Percentiles rank a stretch among this genome's conserved stretches.
Evolutionary conservation across 1,284 basidiomycete species (phyloP).

Genomic region (Violaceomyces palustris): DNA sequence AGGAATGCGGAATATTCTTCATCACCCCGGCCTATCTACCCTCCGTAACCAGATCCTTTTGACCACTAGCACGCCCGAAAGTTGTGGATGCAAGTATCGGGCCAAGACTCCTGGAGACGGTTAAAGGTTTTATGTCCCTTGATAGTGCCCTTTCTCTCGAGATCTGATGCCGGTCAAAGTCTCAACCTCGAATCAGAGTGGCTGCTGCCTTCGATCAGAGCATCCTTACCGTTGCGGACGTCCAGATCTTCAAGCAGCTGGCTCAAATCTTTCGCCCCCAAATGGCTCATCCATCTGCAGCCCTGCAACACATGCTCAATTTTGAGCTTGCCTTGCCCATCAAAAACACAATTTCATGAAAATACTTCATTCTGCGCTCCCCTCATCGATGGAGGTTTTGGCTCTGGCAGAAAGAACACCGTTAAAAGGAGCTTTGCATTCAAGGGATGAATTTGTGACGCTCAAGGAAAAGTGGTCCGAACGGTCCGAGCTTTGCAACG

Average conservation of each 20-base stretch:
- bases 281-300: neutral
- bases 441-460: neutral
- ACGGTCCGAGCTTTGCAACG: no score
- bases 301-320: neutral
- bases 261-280: neutral
- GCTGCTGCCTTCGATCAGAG: neutral
- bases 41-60: no score
- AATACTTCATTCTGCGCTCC: no score
- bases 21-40: neutral
- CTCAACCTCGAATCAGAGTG: neutral
- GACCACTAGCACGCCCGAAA: no score
- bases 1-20: neutral
- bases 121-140: neutral
- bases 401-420: neutral
- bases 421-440: neutral
- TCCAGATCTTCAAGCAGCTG: neutral
- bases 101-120: neutral
- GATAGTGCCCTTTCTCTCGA: neutral
- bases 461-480: no score
- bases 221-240: neutral
- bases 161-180: neutral
- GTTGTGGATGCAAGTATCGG: no score
- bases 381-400: no score
- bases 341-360: no score
- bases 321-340: no score